Evolutionary conservation across 2,329 filamentous ascomycete species (phyloP), one percentile per base, ranked within the genome.

Genomic region (Botrytis tulipae): DNA sequence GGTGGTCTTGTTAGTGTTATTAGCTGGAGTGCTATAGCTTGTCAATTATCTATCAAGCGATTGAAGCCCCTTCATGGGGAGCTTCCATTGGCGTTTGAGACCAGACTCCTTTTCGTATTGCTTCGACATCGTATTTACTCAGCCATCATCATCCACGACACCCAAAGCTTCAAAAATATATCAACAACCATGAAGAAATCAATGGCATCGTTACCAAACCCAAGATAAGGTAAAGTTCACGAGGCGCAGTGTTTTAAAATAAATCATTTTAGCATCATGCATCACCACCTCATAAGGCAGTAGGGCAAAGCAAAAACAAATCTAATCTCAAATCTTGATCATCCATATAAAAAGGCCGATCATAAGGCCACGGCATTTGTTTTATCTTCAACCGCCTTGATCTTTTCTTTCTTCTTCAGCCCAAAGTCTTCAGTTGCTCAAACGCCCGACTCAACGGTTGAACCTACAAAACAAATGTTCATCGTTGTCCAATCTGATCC

Each of bases 61-160:
- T 29, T 67, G 12, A 54, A 54, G 46, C 65, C 65, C 65, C 46
- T 68, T 68, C 65, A 54, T 68, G 35, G 25, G 46, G 5, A 29
- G 40, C 42, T 35, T 29, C 4, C 62, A 65, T 10, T 48, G 22
- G 29, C 22, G 29, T 37, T 66, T 66, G 22, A 29, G 44, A 48
- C 42, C 63, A 29, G 29, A 37, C 61, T 54, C 46, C 46, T 54
- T 67, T 40, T n/a, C 44, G 35, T 25, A n/a, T 18, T 40, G 54
- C 22, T 46, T 65, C 12, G 0, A 54, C 25, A 54, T 54, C 48
- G 48, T 54, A 46, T 63, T 65, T 25, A 25, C 40, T 65, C 62
- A 46, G 62, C 62, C 42, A 46, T 65, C 42, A 46, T 46, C 12
- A 57, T 65, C 35, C 29, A 46, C n/a, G 12, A 68, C 46, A 54